Base-by-base conservation (phyloP, 495 filamentous ascomycete species). In the Bacidia gigantensis region DNA sequence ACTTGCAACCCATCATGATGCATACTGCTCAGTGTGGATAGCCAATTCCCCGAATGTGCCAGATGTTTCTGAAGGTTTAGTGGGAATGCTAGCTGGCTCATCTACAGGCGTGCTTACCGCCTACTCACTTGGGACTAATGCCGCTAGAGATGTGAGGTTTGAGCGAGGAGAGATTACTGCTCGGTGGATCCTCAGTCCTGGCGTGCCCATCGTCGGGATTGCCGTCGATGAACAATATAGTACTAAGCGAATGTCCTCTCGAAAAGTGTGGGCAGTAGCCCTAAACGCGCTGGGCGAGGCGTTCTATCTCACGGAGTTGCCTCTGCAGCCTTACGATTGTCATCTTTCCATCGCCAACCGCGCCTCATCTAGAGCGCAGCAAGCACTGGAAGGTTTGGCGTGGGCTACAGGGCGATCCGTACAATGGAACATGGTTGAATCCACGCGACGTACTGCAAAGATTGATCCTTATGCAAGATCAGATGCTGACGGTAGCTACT, bases 271-370 rank as follows among this genome's bases (percentile, higher is more conserved):
- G 88, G 87, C 88, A 17, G 81, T 86, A 26, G 84, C 77, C 25
- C 68, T 98, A 38, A 97, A 98, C 61, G 92, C 92, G 9, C 67
- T 98, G 12, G 92, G 92, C 1, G 92, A 98, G 63, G 72, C 95
- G 1, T 97, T 83, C 63, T 95, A 87, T 57, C 70, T 96, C 2
- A 81, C 74, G 3, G 79, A 84, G 24, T 68, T 83, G 9, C 86
- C 87, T 0, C 66, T 59, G 14, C 66, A 73, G 26, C 64, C 66
- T 21, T 26, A 57, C 7, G 67, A 67, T 3, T 64, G 69, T 11
- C 56, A 62, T 3, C 20, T 57, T 39, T 41, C 51, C 26, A 58
- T 66, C 3, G 26, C 60, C 20, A 26, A 56, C 20, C 10, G 25
- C 18, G 5, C 11, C 3, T 50, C 47, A 14, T n/a, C 26, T 3